phyloP scores from a whole-genome alignment of 2,329 filamentous ascomycete genomes.

The Penicillium sp. region DNA sequence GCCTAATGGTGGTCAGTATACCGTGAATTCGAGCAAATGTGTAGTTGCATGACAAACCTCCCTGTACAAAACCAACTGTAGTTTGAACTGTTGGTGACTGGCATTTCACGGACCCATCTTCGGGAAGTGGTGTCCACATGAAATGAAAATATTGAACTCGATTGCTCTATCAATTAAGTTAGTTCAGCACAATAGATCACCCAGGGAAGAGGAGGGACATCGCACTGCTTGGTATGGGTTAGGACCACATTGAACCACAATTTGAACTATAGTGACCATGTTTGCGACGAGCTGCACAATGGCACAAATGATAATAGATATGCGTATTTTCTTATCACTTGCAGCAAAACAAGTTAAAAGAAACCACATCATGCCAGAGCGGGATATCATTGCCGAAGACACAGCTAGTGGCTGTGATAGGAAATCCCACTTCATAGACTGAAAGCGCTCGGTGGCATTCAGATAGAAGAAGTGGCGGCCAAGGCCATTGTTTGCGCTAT shows the following conservation, averaged over 20 bases:
- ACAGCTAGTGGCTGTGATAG: constrained; percentile 30
- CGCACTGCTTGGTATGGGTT: constrained; percentile 32
- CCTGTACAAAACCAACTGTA: constrained; percentile 39
- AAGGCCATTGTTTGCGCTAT: constrained; percentile 32
- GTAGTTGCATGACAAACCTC: constrained; percentile 22
- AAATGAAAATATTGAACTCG: constrained; percentile 39
- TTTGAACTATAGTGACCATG: constrained; percentile 36
- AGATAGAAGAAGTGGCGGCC: constrained; percentile 38
- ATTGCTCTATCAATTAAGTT: constrained; percentile 35
- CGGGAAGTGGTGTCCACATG: constrained; percentile 40
- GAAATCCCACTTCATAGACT: constrained; percentile 30
- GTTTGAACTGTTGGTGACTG: constrained; percentile 36
- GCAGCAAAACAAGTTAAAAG: constrained; percentile 36
- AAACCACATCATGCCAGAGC: constrained; percentile 41
- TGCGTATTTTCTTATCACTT: constrained; percentile 30
- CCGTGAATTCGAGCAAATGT: neutral
- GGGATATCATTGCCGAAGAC: constrained; percentile 35
- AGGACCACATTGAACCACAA: constrained; percentile 39
- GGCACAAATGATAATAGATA: constrained; percentile 34
- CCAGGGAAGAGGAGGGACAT: neutral
- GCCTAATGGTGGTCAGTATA: constrained; percentile 13
- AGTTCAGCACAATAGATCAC: neutral
- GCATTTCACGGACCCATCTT: constrained; percentile 36
- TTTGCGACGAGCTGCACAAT: constrained; percentile 35
- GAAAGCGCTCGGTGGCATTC: constrained; percentile 20